Percentiles rank a stretch among this genome's conserved stretches.
These are phyloP conservation scores for Aspergillus hortae DNA, from an alignment of 2,329 filamentous ascomycete genomes.

Conservation along the genomic window DNA sequence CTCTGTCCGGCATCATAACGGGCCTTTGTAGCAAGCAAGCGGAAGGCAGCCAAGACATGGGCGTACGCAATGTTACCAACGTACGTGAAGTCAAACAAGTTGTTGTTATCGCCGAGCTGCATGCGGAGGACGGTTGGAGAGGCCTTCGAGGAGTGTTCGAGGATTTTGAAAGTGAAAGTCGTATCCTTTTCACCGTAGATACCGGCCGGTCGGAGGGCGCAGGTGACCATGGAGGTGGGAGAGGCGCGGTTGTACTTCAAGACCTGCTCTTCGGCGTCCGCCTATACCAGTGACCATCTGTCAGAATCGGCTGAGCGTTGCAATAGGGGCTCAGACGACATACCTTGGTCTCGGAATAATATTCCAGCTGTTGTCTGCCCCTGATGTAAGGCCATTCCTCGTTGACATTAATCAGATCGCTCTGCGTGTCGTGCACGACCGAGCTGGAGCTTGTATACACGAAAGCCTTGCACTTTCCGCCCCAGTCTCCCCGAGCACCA, in stretches of 20 bases:
- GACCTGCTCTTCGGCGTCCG: slow-evolving; percentile 76
- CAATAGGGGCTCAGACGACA: slow-evolving; percentile 5
- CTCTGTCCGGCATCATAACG: slow-evolving; percentile 47
- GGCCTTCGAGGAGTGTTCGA: slow-evolving; percentile 63
- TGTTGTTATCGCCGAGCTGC: slow-evolving; percentile 73
- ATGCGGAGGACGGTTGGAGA: slow-evolving; percentile 63
- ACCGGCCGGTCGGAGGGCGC: slow-evolving; percentile 76
- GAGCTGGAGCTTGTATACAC: slow-evolving; percentile 91
- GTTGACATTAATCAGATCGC: slow-evolving; percentile 77
- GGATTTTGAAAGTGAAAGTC: slow-evolving; percentile 68
- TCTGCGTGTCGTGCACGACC: slow-evolving; percentile 76
- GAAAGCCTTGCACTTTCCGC: slow-evolving; percentile 63
- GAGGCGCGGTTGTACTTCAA: slow-evolving; percentile 66
- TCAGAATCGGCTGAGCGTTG: not conserved
- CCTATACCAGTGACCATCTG: slow-evolving; percentile 44
- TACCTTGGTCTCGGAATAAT: slow-evolving; percentile 90
- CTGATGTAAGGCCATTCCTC: slow-evolving; percentile 76
- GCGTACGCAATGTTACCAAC: slow-evolving; percentile 69
- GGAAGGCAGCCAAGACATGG: slow-evolving; percentile 75
- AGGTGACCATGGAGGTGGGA: slow-evolving; percentile 65
- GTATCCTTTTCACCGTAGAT: slow-evolving; percentile 90
- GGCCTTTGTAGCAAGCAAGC: slow-evolving; percentile 60
- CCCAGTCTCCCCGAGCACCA: slow-evolving; percentile 61
- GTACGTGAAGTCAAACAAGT: slow-evolving; percentile 69
- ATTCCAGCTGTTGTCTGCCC: slow-evolving; percentile 68